Evolutionary conservation across 441 rosid species (phyloP).

Genomic region (Manihot esculenta): DNA sequence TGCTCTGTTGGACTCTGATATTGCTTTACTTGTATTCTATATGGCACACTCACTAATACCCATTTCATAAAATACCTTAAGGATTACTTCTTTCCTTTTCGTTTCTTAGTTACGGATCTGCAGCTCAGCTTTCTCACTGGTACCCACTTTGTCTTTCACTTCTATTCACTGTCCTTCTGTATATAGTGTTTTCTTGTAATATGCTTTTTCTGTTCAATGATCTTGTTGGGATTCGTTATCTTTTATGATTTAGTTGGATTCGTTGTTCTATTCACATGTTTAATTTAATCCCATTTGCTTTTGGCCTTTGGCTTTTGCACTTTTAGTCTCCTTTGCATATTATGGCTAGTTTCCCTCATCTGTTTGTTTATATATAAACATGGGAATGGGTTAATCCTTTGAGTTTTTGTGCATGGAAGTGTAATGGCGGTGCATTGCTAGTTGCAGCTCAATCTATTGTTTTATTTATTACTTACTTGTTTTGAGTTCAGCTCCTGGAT

Average conservation of each 20-base stretch:
- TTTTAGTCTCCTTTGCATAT: background rate
- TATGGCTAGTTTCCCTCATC: background rate
- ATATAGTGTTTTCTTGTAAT: too few relatives aligned
- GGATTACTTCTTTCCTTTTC: background rate
- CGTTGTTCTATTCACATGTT: background rate
- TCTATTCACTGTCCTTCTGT: background rate
- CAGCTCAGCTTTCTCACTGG: conserved; percentile 9
- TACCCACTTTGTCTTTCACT: background rate
- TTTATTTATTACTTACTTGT: background rate
- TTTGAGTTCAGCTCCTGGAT: background rate
- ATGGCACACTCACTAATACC: background rate
- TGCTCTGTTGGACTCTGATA: background rate
- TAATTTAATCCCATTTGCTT: background rate
- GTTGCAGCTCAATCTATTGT: background rate
- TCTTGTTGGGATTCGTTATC: background rate
- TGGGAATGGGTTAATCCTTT: background rate
- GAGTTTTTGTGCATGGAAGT: background rate
- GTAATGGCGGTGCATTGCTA: background rate
- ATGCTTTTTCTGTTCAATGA: background rate
- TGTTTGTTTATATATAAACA: background rate
- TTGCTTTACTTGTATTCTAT: background rate
- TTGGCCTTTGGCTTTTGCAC: background rate
- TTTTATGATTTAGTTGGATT: conserved; percentile 4
- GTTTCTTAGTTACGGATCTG: conserved; percentile 16
- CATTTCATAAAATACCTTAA: background rate